Percentiles rank a stretch among this genome's conserved stretches.
These are phyloP conservation scores for Globisporangium okanoganense DNA, from an alignment of 352 stramenopile genomes.

Conservation along the genomic window DNA sequence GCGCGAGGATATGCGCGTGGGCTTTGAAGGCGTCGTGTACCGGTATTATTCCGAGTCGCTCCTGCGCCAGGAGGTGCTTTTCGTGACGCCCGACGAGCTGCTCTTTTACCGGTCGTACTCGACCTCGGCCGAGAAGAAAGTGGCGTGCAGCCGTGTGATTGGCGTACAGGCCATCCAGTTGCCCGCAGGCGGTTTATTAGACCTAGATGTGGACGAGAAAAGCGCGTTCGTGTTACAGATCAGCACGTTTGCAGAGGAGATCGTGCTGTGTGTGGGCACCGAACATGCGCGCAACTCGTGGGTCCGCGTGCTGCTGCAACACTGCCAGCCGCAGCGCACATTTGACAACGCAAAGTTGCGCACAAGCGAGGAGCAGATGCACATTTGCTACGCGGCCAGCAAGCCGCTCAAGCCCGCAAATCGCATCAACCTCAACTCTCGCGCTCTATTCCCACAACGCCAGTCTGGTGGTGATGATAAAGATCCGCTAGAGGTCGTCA, in stretches of 20 bases:
- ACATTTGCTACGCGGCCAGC: constrained; percentile 25
- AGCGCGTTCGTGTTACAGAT: constrained; percentile 62
- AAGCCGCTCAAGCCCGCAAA: constrained; percentile 41
- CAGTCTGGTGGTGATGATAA: not conserved
- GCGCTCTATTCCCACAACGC: constrained; percentile 43
- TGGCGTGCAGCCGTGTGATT: constrained; percentile 44
- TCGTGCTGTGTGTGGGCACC: constrained; percentile 64
- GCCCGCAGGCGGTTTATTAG: constrained; percentile 15
- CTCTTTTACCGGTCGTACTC: constrained; percentile 71
- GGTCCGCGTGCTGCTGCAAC: constrained; percentile 58
- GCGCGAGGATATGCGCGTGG: constrained; percentile 45
- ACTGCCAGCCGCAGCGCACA: constrained; percentile 45
- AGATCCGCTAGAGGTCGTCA: constrained; percentile 30
- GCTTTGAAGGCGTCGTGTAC: constrained; percentile 69
- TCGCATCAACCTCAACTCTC: constrained; percentile 59
- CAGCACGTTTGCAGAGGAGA: constrained; percentile 70
- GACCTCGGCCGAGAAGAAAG: constrained; percentile 45
- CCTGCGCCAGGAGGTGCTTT: constrained; percentile 70
- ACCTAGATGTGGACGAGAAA: constrained; percentile 7
- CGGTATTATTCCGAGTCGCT: constrained; percentile 56
- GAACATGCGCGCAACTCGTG: constrained; percentile 58
- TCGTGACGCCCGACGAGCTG: constrained; percentile 52
- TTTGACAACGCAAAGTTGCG: constrained; percentile 27
- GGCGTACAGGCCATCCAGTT: constrained; percentile 35
- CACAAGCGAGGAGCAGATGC: not conserved